Evolutionary conservation across 1,284 basidiomycete genomes (phyloP).

Genomic region (Mycena citricolor): DNA sequence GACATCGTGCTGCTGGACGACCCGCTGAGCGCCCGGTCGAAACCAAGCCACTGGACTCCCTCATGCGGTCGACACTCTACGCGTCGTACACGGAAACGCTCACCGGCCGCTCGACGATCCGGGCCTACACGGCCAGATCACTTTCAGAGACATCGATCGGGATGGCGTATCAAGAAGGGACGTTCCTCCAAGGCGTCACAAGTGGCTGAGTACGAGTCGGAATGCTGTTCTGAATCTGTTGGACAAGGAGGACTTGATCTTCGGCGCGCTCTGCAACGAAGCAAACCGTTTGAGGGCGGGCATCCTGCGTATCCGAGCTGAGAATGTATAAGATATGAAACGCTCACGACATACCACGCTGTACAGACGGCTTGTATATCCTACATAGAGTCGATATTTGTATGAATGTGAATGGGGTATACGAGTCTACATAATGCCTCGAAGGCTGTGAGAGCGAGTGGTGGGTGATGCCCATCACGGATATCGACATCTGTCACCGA

Average conservation of each 20-base stretch:
- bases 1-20: slow-evolving; percentile 76
- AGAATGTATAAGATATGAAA: no score
- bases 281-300: slow-evolving; percentile 59
- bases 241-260: slow-evolving; percentile 65
- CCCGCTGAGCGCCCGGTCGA: slow-evolving; percentile 68
- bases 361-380: no score
- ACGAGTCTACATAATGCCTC: no score
- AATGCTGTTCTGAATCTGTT: slow-evolving; percentile 78
- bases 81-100: slow-evolving; percentile 42
- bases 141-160: slow-evolving; percentile 32
- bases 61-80: slow-evolving; percentile 67
- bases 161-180: slow-evolving; percentile 48
- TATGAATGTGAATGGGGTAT: no score
- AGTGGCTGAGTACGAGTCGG: slow-evolving; percentile 74
- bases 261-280: slow-evolving; percentile 76
- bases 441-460: no score
- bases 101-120: slow-evolving; percentile 26
- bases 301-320: slow-evolving; percentile 43
- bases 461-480: no score
- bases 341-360: no score
- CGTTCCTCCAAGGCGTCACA: slow-evolving; percentile 52
- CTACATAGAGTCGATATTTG: no score
- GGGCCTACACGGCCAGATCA: slow-evolving; percentile 41
- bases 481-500: no score
- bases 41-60: slow-evolving; percentile 68